Evolutionary conservation across 2,329 filamentous ascomycete genomes (phyloP).

Genomic region (Periconia sp.): DNA sequence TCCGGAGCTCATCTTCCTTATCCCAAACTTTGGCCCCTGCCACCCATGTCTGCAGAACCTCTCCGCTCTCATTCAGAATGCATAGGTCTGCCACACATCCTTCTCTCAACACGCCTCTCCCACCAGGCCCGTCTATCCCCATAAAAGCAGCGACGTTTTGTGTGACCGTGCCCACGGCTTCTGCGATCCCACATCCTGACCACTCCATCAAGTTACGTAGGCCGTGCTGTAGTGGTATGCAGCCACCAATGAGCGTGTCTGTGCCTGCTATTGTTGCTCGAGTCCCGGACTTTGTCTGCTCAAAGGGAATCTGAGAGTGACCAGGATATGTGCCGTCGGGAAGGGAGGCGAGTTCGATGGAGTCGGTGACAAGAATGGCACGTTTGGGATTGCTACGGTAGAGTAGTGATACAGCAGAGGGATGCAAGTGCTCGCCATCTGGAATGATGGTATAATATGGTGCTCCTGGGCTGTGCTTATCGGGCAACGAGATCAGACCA

Average conservation of each 20-base stretch:
- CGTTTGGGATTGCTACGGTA: slow-evolving; percentile 54
- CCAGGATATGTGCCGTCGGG: slow-evolving; percentile 59
- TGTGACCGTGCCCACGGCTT: slow-evolving; percentile 57
- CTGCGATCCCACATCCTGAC: slow-evolving; percentile 54
- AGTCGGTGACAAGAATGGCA: slow-evolving; percentile 61
- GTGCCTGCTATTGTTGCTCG: slow-evolving; percentile 59
- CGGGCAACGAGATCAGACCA: slow-evolving; percentile 46
- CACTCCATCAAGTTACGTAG: slow-evolving; percentile 57
- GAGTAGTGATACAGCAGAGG: slow-evolving; percentile 55
- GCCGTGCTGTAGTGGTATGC: slow-evolving; percentile 58
- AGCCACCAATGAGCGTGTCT: slow-evolving; percentile 61
- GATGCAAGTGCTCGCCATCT: slow-evolving; percentile 62
- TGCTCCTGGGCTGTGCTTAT: slow-evolving; percentile 23
- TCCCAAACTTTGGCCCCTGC: slow-evolving; percentile 56
- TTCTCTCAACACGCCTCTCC: slow-evolving; percentile 49
- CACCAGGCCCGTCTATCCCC: slow-evolving; percentile 51
- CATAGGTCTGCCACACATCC: slow-evolving; percentile 58
- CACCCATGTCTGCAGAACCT: slow-evolving; percentile 60
- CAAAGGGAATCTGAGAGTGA: slow-evolving; percentile 58
- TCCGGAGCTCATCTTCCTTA: slow-evolving; percentile 34
- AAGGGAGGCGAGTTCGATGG: slow-evolving; percentile 60
- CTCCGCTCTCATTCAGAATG: slow-evolving; percentile 53
- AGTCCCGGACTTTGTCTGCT: slow-evolving; percentile 57
- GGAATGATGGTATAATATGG: slow-evolving; percentile 62
- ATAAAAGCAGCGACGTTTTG: slow-evolving; percentile 60